phyloP scores from a whole-genome alignment of 805 yeast genomes.

The Alloascoidea africana region DNA sequence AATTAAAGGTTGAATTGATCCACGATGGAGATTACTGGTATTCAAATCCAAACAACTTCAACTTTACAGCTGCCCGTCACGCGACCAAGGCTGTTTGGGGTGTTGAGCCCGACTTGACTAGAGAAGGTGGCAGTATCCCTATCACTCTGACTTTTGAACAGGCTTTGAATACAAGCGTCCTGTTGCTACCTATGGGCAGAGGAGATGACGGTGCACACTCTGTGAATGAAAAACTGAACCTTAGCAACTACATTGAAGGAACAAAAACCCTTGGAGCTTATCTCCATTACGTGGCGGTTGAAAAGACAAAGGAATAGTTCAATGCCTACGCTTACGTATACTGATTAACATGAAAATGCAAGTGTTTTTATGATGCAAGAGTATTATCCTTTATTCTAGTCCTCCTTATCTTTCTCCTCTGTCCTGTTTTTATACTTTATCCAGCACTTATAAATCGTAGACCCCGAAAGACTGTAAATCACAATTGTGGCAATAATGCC shows the following conservation, averaged over 20 bases:
- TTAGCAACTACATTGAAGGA: slow-evolving; percentile 84
- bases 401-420: background rate
- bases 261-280: slow-evolving; percentile 88
- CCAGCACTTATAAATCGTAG: background rate
- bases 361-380: background rate
- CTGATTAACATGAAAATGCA: background rate
- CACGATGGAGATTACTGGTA: slow-evolving; percentile 98
- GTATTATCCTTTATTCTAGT: background rate
- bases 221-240: slow-evolving; percentile 85
- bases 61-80: slow-evolving; percentile 84
- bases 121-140: slow-evolving; percentile 99
- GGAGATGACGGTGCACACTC: slow-evolving; percentile 99
- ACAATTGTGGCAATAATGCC: background rate
- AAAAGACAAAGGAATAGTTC: slow-evolving; percentile 10
- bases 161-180: slow-evolving; percentile 68
- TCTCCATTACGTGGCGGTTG: slow-evolving; percentile 66
- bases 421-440: background rate
- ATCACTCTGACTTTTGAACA: slow-evolving; percentile 90
- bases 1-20: slow-evolving; percentile 52
- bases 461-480: background rate
- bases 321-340: background rate
- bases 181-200: slow-evolving; percentile 92
- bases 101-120: slow-evolving; percentile 88
- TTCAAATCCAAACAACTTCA: slow-evolving; percentile 81
- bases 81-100: slow-evolving; percentile 95